Evolutionary conservation across 331 rosid species (phyloP).

Genomic region (Malus hybrid): DNA sequence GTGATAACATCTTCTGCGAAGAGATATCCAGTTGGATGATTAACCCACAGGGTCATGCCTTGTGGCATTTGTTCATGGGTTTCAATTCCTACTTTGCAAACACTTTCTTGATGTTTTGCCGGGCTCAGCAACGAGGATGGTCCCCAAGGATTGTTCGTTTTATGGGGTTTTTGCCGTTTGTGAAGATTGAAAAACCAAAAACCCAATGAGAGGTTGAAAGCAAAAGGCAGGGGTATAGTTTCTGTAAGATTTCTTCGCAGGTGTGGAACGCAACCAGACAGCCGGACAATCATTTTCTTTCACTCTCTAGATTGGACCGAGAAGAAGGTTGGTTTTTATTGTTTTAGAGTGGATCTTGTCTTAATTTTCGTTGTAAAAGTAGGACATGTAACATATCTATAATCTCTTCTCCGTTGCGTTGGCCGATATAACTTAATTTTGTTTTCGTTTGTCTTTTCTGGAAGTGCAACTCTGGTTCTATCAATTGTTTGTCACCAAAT

Average conservation of each 20-base stretch:
- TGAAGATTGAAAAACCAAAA: constrained; percentile 74
- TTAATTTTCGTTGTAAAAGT: constrained; percentile 24
- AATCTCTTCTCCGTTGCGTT: constrained; percentile 2
- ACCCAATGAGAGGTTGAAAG: constrained; percentile 35
- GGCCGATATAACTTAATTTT: background rate
- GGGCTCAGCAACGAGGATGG: constrained; percentile 79
- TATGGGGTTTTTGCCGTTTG: constrained; percentile 67
- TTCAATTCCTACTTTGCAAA: constrained; percentile 63
- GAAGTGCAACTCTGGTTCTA: background rate
- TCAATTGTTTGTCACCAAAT: background rate
- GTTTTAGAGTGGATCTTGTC: constrained; percentile 7
- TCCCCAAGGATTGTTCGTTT: constrained; percentile 46
- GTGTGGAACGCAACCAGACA: constrained; percentile 12
- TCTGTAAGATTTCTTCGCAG: constrained; percentile 16
- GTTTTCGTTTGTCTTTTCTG: background rate
- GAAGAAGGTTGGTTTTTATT: background rate
- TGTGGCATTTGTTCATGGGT: constrained; percentile 84
- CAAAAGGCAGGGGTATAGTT: constrained; percentile 17
- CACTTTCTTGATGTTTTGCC: constrained; percentile 92
- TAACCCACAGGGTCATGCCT: constrained; percentile 83
- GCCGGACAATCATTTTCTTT: constrained; percentile 5
- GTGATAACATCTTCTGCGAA: constrained; percentile 57
- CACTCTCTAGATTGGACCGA: background rate
- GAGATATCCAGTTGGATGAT: constrained; percentile 53
- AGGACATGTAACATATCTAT: constrained; percentile 42